Conservation (phyloP, 768 basidiomycete genomes). For the Macrolepiota albuminosa region DNA sequence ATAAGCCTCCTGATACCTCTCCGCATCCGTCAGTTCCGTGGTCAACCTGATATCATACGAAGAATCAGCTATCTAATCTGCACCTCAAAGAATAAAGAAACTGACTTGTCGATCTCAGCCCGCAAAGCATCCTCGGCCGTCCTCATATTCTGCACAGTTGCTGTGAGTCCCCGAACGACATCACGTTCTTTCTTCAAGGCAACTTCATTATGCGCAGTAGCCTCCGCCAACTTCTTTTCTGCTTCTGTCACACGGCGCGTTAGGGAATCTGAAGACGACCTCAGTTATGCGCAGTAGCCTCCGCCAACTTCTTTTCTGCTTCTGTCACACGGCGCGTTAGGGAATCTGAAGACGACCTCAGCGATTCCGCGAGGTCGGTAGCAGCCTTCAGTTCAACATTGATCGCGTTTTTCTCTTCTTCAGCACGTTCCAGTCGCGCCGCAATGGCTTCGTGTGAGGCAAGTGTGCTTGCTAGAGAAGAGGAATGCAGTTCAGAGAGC, state of each 20-base stretch:
- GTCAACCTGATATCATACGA: conserved; percentile 27
- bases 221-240: conserved; percentile 23
- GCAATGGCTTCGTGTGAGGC: conserved; percentile 38
- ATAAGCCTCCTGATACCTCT: conserved; percentile 71
- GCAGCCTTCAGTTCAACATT: conserved; percentile 18
- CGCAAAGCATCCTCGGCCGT: conserved; percentile 66
- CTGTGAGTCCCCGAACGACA: conserved; percentile 40
- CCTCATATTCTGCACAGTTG: conserved; percentile 48
- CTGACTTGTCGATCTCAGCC: conserved; percentile 66
- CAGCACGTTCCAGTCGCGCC: conserved; percentile 34
- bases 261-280: conserved; percentile 16
- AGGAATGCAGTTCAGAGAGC: conserved; percentile 26
- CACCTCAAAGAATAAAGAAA: conserved; percentile 11
- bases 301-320: conserved; percentile 23
- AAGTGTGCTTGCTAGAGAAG: conserved; percentile 36
- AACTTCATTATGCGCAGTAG: conserved; percentile 25
- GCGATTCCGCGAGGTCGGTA: conserved; percentile 18
- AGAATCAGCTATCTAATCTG: not conserved
- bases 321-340: conserved; percentile 17
- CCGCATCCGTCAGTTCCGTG: conserved; percentile 53
- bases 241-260: conserved; percentile 17
- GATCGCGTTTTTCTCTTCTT: conserved; percentile 26
- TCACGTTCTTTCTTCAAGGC: conserved; percentile 44
- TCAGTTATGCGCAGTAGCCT: conserved; percentile 20
- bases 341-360: conserved; percentile 17